Conservation (phyloP, 78 protist species). For the Dictyostelium capitatum region DNA sequence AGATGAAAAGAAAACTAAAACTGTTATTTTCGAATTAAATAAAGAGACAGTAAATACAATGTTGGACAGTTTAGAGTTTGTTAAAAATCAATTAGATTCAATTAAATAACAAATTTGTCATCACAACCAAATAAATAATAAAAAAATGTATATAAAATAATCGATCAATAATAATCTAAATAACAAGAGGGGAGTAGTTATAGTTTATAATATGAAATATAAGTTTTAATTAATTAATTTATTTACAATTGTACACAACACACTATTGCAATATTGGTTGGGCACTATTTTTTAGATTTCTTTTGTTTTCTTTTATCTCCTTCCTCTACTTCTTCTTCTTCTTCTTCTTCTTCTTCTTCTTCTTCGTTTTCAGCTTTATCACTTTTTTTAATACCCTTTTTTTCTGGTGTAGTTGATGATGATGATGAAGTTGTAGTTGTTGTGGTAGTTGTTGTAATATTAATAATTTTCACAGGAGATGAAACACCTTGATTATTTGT, state of each 20-base stretch:
- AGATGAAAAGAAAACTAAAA: constrained; percentile 9
- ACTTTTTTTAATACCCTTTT: background rate
- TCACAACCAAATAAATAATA: background rate
- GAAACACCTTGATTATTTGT: background rate
- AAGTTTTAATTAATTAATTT: background rate
- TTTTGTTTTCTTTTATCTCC: background rate
- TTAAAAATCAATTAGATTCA: constrained; percentile 82
- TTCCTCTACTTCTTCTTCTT: background rate
- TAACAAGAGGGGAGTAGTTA: too few species aligned
- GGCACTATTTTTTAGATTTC: background rate
- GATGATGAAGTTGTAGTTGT: background rate
- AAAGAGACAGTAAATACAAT: constrained; percentile 85
- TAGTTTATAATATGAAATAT: too few species aligned
- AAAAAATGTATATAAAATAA: background rate
- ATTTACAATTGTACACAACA: background rate
- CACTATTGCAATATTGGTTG: too few species aligned
- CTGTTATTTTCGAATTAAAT: constrained; percentile 83
- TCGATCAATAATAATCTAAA: background rate
- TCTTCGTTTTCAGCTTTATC: background rate
- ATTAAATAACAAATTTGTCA: constrained; percentile 43
- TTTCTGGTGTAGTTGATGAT: background rate
- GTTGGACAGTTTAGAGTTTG: constrained; percentile 87
- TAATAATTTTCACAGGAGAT: background rate
- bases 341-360: background rate
- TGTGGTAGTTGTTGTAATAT: background rate